These are phyloP conservation scores for Spathaspora jeffriesii DNA, from an alignment of 1,139 yeast genomes.

Conservation along the genomic window DNA sequence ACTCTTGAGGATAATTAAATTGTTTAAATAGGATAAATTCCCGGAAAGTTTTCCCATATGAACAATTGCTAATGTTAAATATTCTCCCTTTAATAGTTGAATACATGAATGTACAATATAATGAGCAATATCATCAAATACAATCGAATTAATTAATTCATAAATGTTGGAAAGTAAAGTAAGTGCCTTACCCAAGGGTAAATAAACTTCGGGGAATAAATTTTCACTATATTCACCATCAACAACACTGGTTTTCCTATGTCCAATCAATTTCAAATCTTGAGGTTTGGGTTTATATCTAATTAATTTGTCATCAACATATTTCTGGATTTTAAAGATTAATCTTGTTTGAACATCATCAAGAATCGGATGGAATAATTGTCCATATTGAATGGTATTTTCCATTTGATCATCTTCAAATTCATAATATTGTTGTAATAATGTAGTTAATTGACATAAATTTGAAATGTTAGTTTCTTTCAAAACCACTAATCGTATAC, in stretches of 20 bases:
- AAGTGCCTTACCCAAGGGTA: conserved; percentile 74
- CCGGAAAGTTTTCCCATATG: conserved; percentile 55
- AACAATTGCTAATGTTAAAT: conserved; percentile 42
- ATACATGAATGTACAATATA: conserved; percentile 82
- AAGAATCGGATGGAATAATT: conserved; percentile 67
- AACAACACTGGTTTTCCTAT: conserved; percentile 31
- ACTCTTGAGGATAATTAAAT: conserved; percentile 66
- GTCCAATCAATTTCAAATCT: conserved; percentile 56
- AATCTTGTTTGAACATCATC: conserved; percentile 80
- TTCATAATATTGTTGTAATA: conserved; percentile 70
- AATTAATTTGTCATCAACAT: conserved; percentile 66
- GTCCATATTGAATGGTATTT: conserved; percentile 48
- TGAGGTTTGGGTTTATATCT: conserved; percentile 67
- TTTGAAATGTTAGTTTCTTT: conserved; percentile 66
- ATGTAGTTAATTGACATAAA: conserved; percentile 74
- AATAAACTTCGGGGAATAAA: conserved; percentile 57
- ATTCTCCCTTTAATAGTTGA: conserved; percentile 50
- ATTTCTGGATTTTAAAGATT: conserved; percentile 75
- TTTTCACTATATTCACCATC: conserved; percentile 38
- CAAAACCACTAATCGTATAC: conserved; percentile 62
- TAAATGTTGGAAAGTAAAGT: conserved; percentile 75
- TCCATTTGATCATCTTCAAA: conserved; percentile 46
- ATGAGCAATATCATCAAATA: conserved; percentile 90
- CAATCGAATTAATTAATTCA: conserved; percentile 71
- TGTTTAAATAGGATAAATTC: conserved; percentile 68